These are phyloP conservation scores for Ceratobasidium sp. DNA, from an alignment of 1,284 basidiomycete genomes.

Conservation along the genomic window DNA sequence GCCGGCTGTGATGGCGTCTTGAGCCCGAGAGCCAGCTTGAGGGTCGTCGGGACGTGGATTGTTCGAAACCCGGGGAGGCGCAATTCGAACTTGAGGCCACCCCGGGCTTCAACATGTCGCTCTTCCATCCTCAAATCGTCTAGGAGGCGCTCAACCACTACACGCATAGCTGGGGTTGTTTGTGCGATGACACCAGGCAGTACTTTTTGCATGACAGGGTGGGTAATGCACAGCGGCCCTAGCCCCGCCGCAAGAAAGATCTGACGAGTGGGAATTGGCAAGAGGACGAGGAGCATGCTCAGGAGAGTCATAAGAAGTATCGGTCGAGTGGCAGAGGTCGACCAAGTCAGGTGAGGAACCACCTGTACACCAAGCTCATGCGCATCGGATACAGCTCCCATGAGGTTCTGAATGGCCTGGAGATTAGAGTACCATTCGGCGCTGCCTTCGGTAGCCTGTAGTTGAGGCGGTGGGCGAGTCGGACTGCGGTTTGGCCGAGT, in stretches of 20 bases:
- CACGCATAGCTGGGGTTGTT: constrained; percentile 27
- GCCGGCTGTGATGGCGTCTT: background rate
- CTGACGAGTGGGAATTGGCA: constrained; percentile 68
- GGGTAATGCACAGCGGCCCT: constrained; percentile 63
- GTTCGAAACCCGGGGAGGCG: constrained; percentile 39
- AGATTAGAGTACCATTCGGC: constrained; percentile 80
- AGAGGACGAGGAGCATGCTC: constrained; percentile 57
- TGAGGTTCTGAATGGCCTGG: constrained; percentile 82
- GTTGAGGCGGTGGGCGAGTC: constrained; percentile 45
- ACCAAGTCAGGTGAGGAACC: constrained; percentile 61
- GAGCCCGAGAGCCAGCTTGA: constrained; percentile 20
- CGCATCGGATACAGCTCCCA: constrained; percentile 74
- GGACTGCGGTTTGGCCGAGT: constrained; percentile 13
- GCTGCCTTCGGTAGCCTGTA: constrained; percentile 62
- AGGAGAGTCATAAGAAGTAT: constrained; percentile 59
- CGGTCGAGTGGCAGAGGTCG: constrained; percentile 65
- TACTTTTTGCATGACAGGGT: constrained; percentile 60
- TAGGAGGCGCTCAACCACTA: constrained; percentile 56
- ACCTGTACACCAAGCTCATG: constrained; percentile 56
- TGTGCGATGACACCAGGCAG: constrained; percentile 53
- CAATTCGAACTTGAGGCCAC: constrained; percentile 15
- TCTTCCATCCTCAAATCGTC: constrained; percentile 75
- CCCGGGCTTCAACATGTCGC: constrained; percentile 65
- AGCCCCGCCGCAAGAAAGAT: constrained; percentile 68
- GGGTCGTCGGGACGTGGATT: constrained; percentile 24